Evolutionary conservation across 371 early-diverging fungal genomes (phyloP).

Genomic region (Chytridiales sp.): DNA sequence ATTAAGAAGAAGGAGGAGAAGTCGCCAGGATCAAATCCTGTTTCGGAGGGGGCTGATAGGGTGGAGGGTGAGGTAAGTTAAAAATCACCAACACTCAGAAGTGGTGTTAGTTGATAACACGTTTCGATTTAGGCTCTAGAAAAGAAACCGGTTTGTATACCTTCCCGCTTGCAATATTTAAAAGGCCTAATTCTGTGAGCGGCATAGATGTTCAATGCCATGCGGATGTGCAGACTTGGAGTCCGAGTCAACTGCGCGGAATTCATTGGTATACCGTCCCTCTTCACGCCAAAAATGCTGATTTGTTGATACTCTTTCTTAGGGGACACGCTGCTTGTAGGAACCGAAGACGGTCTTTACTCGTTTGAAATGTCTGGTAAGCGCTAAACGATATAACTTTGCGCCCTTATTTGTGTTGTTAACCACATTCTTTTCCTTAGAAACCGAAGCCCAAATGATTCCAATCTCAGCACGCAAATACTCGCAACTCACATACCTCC

Average conservation of each 20-base stretch:
- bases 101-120: slow-evolving; percentile 7
- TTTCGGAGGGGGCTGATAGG: no score
- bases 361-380: slow-evolving; percentile 43
- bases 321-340: slow-evolving; percentile 49
- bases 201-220: slow-evolving; percentile 50
- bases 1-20: no score
- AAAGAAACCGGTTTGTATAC: no score
- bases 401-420: not conserved
- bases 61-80: slow-evolving; percentile 12
- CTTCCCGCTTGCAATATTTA: no score
- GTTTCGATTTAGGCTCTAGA: no score
- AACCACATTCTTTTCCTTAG: not conserved
- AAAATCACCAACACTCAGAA: slow-evolving; percentile 14
- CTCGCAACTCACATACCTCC: slow-evolving; percentile 44
- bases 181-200: no score
- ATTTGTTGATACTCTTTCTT: slow-evolving; percentile 1
- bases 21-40: no score
- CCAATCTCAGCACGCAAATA: slow-evolving; percentile 48
- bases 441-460: slow-evolving; percentile 36
- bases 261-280: slow-evolving; percentile 41
- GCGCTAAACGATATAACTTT: not conserved
- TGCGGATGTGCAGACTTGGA: slow-evolving; percentile 46
- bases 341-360: slow-evolving; percentile 53
- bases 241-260: slow-evolving; percentile 54
- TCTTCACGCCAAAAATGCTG: not conserved